A percentile compares a stretch with the other conserved stretches of the same genome.
Conservation (phyloP, 257 asterid genomes). For the Solanum verrucosum region DNA sequence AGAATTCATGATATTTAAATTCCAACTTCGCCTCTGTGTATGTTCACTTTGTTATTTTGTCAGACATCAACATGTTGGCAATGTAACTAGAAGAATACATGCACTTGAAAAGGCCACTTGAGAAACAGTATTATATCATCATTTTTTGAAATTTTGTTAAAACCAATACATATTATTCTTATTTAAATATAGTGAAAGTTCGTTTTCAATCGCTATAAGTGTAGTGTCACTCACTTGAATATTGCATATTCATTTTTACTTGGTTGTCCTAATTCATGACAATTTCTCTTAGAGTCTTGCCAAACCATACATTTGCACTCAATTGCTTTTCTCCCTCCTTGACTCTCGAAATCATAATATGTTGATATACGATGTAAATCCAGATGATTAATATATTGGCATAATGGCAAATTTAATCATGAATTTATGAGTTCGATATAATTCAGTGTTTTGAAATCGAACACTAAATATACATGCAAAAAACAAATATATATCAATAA, state of each 20-base stretch:
- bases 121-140: not conserved
- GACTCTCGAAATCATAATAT: not conserved
- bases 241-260: not conserved
- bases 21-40: accelerated
- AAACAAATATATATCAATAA: not conserved
- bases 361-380: not conserved
- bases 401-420: too few relatives aligned
- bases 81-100: not conserved
- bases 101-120: not conserved
- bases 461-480: not conserved
- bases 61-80: not conserved
- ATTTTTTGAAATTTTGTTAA: not conserved
- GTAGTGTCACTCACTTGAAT: not conserved
- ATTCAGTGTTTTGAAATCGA: not conserved
- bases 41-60: not conserved
- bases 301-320: not conserved
- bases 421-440: too few relatives aligned
- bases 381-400: too few relatives aligned
- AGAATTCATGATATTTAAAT: not conserved
- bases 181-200: not conserved
- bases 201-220: not conserved
- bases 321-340: not conserved
- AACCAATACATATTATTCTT: not conserved
- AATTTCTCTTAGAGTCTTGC: not conserved
- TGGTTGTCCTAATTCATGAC: not conserved